phyloP scores from a whole-genome alignment of 441 rosid genomes.

The Macaranga tanarius region DNA sequence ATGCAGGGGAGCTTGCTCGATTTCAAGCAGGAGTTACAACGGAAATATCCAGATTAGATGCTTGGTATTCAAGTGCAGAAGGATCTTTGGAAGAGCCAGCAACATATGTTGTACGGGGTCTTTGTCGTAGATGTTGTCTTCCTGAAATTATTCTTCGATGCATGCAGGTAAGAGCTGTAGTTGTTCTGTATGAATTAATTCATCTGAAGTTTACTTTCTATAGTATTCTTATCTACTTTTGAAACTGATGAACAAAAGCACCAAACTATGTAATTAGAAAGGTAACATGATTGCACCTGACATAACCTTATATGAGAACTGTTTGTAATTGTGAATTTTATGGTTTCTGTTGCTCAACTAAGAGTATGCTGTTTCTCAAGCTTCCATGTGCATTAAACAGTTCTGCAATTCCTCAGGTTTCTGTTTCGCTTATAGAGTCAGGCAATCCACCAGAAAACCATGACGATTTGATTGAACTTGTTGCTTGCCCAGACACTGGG shows the following conservation, averaged over 20 bases:
- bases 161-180: constrained; percentile 62
- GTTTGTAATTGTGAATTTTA: neutral
- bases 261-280: neutral
- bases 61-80: constrained; percentile 83
- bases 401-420: constrained; percentile 50
- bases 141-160: constrained; percentile 89
- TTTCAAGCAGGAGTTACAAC: constrained; percentile 89
- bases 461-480: constrained; percentile 80
- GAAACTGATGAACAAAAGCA: neutral
- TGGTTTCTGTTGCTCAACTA: neutral
- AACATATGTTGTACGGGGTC: constrained; percentile 72
- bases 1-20: constrained; percentile 90
- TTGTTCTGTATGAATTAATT: neutral
- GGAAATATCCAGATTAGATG: constrained; percentile 95
- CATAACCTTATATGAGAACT: neutral
- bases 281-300: neutral
- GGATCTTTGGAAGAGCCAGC: constrained; percentile 79
- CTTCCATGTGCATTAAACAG: neutral
- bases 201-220: neutral
- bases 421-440: constrained; percentile 65
- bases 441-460: constrained; percentile 71
- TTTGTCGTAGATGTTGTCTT: constrained; percentile 93
- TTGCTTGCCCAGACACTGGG: constrained; percentile 67
- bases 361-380: neutral
- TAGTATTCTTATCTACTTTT: neutral